Evolutionary conservation across 805 yeast species (phyloP).

Genomic region (Teunomyces cretensis): DNA sequence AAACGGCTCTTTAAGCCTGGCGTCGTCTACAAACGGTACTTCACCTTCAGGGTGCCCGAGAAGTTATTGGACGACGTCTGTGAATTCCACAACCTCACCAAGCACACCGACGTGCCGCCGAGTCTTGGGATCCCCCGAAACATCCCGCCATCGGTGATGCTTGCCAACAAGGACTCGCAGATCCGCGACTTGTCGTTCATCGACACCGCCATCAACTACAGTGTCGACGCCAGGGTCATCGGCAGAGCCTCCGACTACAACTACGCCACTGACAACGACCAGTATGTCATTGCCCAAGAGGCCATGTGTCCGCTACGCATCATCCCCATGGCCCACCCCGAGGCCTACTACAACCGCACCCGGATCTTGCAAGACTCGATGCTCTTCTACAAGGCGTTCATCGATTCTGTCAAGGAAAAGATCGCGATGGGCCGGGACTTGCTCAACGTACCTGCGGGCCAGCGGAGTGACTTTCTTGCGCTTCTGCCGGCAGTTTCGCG

Average conservation of each 20-base stretch:
- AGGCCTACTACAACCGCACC: conserved; percentile 16
- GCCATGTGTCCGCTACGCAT: conserved; percentile 33
- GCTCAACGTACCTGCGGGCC: conserved; percentile 10
- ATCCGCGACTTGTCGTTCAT: conserved; percentile 36
- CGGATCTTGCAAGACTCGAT: conserved; percentile 17
- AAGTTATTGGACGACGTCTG: conserved; percentile 42
- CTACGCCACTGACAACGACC: conserved; percentile 21
- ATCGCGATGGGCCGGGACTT: conserved; percentile 22
- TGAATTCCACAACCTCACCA: conserved; percentile 31
- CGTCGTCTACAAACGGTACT: conserved; percentile 40
- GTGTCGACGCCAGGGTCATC: conserved; percentile 40
- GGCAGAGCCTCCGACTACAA: conserved; percentile 40
- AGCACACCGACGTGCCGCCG: conserved; percentile 39
- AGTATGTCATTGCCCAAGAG: conserved; percentile 38
- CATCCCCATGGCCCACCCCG: conserved; percentile 28
- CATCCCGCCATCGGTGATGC: conserved; percentile 23
- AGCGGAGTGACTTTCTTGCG: conserved; percentile 10
- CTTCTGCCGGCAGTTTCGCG: conserved; percentile 20
- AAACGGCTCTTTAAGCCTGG: conserved; percentile 37
- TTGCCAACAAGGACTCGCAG: conserved; percentile 19
- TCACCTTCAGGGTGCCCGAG: conserved; percentile 42
- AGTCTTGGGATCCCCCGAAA: conserved; percentile 34
- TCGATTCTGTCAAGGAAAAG: conserved; percentile 27
- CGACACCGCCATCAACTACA: conserved; percentile 35
- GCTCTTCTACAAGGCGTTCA: conserved; percentile 35